A percentile compares a stretch with the other conserved stretches of the same genome.
phyloP scores from a whole-genome alignment of 768 basidiomycete genomes.

The Dendrothele bispora region DNA sequence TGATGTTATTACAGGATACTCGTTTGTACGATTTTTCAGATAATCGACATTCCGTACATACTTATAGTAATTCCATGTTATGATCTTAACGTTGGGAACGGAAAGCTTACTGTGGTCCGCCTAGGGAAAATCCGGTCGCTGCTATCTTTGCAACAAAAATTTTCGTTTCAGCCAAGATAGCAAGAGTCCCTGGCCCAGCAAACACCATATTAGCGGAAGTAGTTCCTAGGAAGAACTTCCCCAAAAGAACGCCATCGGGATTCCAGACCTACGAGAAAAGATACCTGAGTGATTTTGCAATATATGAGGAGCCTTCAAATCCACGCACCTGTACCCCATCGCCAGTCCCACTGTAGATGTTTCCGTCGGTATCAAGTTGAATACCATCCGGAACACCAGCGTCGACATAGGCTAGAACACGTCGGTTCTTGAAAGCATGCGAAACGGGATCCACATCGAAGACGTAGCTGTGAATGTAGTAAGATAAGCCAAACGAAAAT shows the following conservation, averaged over 20 bases:
- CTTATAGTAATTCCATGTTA: no score
- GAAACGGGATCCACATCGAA: constrained; percentile 47
- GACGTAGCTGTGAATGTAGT: constrained; percentile 38
- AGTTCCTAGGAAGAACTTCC: constrained; percentile 60
- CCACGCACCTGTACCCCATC: constrained; percentile 61
- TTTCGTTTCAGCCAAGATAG: constrained; percentile 48
- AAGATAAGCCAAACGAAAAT: neutral
- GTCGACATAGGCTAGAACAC: constrained; percentile 53
- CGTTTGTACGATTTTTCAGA: no score
- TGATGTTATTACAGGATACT: no score
- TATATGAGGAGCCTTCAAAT: constrained; percentile 1
- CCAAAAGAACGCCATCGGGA: constrained; percentile 52
- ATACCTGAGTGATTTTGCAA: neutral
- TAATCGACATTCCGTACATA: no score
- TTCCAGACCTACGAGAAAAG: constrained; percentile 47
- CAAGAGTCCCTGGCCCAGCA: constrained; percentile 38
- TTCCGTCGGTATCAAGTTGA: constrained; percentile 48
- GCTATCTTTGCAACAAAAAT: constrained; percentile 48
- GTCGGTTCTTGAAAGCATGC: constrained; percentile 43
- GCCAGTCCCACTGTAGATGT: constrained; percentile 50
- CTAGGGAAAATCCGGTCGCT: constrained; percentile 24
- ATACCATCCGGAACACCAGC: constrained; percentile 50
- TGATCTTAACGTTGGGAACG: no score
- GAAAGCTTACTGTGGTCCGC: constrained; percentile 5
- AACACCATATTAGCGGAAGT: constrained; percentile 48